These are phyloP conservation scores for Chaetomiaceae sp. DNA, from an alignment of 2,329 filamentous ascomycete species.

Conservation along the genomic window DNA sequence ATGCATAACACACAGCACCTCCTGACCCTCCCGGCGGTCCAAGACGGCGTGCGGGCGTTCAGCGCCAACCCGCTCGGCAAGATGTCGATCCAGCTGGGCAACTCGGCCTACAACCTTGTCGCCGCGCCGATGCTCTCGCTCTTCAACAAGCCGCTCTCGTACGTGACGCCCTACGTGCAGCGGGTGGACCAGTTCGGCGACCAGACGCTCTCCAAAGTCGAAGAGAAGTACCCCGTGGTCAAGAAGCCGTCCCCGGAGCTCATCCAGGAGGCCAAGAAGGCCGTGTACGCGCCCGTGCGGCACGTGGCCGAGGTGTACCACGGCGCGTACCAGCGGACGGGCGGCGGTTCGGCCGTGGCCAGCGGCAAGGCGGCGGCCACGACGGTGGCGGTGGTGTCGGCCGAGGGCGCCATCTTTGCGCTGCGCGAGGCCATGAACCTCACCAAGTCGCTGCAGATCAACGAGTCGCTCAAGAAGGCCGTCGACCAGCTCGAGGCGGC, in stretches of 20 bases:
- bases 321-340: neutral
- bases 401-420: conserved; percentile 57
- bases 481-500: conserved; percentile 4
- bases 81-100: conserved; percentile 72
- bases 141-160: conserved; percentile 73
- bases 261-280: conserved; percentile 57
- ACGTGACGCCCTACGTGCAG: conserved; percentile 77
- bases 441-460: neutral
- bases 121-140: conserved; percentile 75
- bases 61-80: conserved; percentile 78
- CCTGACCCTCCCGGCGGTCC: conserved; percentile 76
- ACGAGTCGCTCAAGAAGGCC: neutral
- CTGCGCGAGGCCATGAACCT: conserved; percentile 52
- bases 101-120: conserved; percentile 70
- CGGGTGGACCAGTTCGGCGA: conserved; percentile 76
- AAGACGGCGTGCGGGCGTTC: conserved; percentile 72
- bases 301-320: conserved; percentile 10
- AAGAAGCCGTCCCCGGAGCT: conserved; percentile 66
- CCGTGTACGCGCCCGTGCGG: conserved; percentile 58
- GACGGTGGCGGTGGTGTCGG: conserved; percentile 62
- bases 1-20: conserved; percentile 59
- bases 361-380: conserved; percentile 66
- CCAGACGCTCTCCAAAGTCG: conserved; percentile 64
- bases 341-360: conserved; percentile 44
- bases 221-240: conserved; percentile 66